Base-by-base conservation (phyloP, 208 protist species). In the Blastocrithidia nonstop region DNA sequence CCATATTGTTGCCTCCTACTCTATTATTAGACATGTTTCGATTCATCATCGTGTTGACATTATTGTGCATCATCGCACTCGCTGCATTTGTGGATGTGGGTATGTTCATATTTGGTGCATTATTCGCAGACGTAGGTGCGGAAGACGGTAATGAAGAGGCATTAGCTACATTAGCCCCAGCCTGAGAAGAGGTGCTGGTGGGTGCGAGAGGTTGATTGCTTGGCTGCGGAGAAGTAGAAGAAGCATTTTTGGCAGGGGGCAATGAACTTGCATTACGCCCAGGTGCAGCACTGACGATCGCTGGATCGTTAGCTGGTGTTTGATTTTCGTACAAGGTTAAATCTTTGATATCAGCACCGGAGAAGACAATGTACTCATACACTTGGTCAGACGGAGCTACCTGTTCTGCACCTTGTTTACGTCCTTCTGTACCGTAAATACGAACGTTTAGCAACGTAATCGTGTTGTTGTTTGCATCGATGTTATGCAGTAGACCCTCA, bases 351-450 rank as follows among this genome's bases (percentile, higher is more conserved):
- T 90, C 85, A 33, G 71, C 54, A 3, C 85, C 85, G 27, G 80
- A 74, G 57, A 93, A 93, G 19, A 93, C 72, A 50, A 93, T 93
- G 44, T 71, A 69, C 41, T 90, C 81, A 61, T 81, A 93, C 20
- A 88, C 41, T 50, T 87, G 63, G 11, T 87, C 63, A 8, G 45
- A 57, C 7, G 63, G 33, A 11, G 82, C 71, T 15, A 91, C 71
- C 58, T 87, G 71, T 0, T 68, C 50, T 4, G 60, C 45, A 46
- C 56, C 54, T 11, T 50, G 44, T 45, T 64, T 58, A 54, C 85
- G 80, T 24, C 81, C 80, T 63, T 93, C 85, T 3, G 85, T 93
- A 23, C 85, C 85, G 44, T 71, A 86, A 24, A 93, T 82, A 57
- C 75, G 68, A 43, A 93, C 85, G 62, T 91, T 87, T 16, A 51